Evolutionary conservation across 1,139 yeast species (phyloP).

Genomic region (Zhuliangozyma parablackwelliae): DNA sequence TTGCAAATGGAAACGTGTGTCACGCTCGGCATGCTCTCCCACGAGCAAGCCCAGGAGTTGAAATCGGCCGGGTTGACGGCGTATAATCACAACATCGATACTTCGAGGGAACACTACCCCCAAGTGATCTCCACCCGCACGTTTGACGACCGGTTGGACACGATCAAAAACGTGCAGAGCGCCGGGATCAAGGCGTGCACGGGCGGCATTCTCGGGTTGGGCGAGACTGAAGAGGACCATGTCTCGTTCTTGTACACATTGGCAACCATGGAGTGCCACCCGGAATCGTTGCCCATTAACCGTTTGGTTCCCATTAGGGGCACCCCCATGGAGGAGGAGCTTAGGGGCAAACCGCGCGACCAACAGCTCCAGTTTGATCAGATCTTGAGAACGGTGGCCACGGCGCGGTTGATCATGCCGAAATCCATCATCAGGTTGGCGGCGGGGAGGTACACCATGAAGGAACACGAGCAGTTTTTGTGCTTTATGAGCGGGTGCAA

Average conservation of each 20-base stretch:
- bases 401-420: slow-evolving; percentile 76
- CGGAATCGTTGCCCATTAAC: slow-evolving; percentile 80
- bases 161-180: slow-evolving; percentile 59
- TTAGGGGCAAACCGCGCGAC: slow-evolving; percentile 32
- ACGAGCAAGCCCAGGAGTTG: slow-evolving; percentile 54
- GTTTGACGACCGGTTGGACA: slow-evolving; percentile 65
- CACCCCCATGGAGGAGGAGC: slow-evolving; percentile 64
- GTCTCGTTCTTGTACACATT: slow-evolving; percentile 64
- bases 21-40: slow-evolving; percentile 71
- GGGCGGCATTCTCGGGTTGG: slow-evolving; percentile 77
- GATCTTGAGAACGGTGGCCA: slow-evolving; percentile 65
- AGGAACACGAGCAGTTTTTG: slow-evolving; percentile 68
- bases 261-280: slow-evolving; percentile 64
- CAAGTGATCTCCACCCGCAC: slow-evolving; percentile 65
- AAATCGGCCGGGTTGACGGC: slow-evolving; percentile 76
- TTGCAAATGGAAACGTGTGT: slow-evolving; percentile 76
- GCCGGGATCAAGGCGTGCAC: slow-evolving; percentile 73
- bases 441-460: slow-evolving; percentile 81
- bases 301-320: slow-evolving; percentile 76
- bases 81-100: slow-evolving; percentile 76
- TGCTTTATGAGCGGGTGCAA: slow-evolving; percentile 78
- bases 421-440: slow-evolving; percentile 66
- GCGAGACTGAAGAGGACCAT: slow-evolving; percentile 71
- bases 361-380: slow-evolving; percentile 53
- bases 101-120: slow-evolving; percentile 74